A percentile compares a stretch with the other conserved stretches of the same genome.
Conservation (phyloP, 345 rosid species). For the Arabidopsis suecica region DNA sequence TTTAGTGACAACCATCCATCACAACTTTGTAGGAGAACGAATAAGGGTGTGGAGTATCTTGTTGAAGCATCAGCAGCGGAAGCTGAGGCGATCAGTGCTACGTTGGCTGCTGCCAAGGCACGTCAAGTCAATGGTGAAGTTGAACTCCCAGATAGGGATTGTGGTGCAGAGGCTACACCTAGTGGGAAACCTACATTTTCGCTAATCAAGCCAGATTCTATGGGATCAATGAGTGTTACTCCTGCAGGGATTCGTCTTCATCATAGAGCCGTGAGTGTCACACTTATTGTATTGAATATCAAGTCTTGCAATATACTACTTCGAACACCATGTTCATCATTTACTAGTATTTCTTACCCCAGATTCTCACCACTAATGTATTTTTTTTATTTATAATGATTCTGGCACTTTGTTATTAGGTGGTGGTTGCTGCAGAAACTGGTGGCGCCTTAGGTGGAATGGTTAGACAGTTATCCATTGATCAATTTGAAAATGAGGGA, state of each 20-base stretch:
- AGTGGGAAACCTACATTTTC: conserved; percentile 70
- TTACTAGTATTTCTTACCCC: conserved; percentile 11
- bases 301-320: conserved; percentile 18
- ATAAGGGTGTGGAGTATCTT: conserved; percentile 85
- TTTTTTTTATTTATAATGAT: conserved; percentile 29
- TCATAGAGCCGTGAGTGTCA: conserved; percentile 80
- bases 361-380: conserved; percentile 11
- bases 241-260: conserved; percentile 85
- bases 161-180: conserved; percentile 82
- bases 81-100: conserved; percentile 92
- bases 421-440: conserved; percentile 89
- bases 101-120: conserved; percentile 93
- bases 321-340: conserved; percentile 28
- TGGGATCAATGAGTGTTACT: conserved; percentile 54
- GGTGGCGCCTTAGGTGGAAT: conserved; percentile 92
- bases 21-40: conserved; percentile 61
- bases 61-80: conserved; percentile 95
- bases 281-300: conserved; percentile 9
- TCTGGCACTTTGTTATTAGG: conserved; percentile 52
- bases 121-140: conserved; percentile 86
- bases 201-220: conserved; percentile 70
- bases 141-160: conserved; percentile 82
- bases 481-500: conserved; percentile 94
- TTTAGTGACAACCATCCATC: conserved; percentile 27
- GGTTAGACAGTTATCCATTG: conserved; percentile 91